Conservation (phyloP, 2,329 filamentous ascomycete species). For the Ophiostoma sp. region DNA sequence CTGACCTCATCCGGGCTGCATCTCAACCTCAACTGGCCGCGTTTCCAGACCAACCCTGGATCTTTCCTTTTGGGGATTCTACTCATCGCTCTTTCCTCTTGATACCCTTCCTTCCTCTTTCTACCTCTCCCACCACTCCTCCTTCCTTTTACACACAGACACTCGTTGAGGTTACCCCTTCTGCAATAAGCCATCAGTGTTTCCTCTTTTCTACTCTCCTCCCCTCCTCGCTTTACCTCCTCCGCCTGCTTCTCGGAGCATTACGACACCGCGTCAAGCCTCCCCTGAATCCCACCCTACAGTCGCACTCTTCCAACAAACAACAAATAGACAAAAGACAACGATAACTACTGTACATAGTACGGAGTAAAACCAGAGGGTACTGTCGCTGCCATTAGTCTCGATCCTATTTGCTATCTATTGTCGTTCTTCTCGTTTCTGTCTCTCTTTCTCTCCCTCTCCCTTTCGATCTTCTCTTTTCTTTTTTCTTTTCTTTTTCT, state of each 20-base stretch:
- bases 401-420: neutral
- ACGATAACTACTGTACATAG: neutral
- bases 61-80: neutral
- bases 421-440: neutral
- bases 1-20: neutral
- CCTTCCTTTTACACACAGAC: neutral
- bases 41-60: conserved; percentile 6
- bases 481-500: neutral
- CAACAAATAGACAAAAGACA: conserved; percentile 1
- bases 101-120: neutral
- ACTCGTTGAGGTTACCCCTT: neutral
- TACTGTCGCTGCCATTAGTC: neutral
- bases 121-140: neutral
- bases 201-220: neutral
- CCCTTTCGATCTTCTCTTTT: neutral
- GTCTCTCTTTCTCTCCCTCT: neutral
- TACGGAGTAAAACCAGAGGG: neutral
- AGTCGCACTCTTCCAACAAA: conserved; percentile 2
- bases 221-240: neutral
- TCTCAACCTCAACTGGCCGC: neutral
- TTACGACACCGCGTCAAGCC: conserved; percentile 4
- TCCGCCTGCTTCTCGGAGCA: neutral
- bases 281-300: conserved; percentile 16
- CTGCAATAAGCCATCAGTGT: neutral
- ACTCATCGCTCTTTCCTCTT: neutral